These are phyloP conservation scores for Hericium alpestre DNA, from an alignment of 768 basidiomycete species.

Conservation along the genomic window DNA sequence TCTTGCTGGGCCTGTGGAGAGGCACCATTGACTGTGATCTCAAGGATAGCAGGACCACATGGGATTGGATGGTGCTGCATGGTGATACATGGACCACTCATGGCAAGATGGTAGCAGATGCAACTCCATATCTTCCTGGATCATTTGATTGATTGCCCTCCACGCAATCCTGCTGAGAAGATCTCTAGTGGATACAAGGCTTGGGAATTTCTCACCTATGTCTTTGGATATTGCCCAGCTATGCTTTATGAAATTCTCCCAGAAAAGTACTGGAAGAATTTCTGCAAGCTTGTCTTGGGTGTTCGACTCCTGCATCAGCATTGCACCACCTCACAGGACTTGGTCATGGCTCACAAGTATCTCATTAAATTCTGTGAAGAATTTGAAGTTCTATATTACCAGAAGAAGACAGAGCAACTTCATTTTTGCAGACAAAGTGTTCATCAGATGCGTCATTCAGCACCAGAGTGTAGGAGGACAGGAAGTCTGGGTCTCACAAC, in stretches of 20 bases:
- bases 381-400: constrained; percentile 27
- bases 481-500: constrained; percentile 15
- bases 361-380: constrained; percentile 21
- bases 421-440: constrained; percentile 27
- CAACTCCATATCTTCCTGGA: constrained; percentile 23
- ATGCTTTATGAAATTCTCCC: constrained; percentile 19
- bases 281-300: constrained; percentile 17
- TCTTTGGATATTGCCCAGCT: constrained; percentile 17
- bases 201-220: constrained; percentile 16
- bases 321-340: constrained; percentile 1
- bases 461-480: constrained; percentile 14
- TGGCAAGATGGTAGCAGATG: not conserved
- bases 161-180: constrained; percentile 31
- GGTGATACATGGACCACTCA: constrained; percentile 1
- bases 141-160: constrained; percentile 34
- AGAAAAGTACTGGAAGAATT: constrained; percentile 16
- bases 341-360: constrained; percentile 14
- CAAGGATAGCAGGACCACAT: constrained; percentile 16
- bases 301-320: constrained; percentile 16
- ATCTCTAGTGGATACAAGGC: constrained; percentile 25
- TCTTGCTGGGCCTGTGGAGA: constrained; percentile 24
- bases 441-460: constrained; percentile 23
- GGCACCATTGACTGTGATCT: constrained; percentile 17
- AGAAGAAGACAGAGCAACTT: constrained; percentile 15
- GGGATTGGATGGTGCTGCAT: constrained; percentile 16